These are phyloP conservation scores for Trapa bicornis DNA, from an alignment of 345 rosid species.

Conservation along the genomic window DNA sequence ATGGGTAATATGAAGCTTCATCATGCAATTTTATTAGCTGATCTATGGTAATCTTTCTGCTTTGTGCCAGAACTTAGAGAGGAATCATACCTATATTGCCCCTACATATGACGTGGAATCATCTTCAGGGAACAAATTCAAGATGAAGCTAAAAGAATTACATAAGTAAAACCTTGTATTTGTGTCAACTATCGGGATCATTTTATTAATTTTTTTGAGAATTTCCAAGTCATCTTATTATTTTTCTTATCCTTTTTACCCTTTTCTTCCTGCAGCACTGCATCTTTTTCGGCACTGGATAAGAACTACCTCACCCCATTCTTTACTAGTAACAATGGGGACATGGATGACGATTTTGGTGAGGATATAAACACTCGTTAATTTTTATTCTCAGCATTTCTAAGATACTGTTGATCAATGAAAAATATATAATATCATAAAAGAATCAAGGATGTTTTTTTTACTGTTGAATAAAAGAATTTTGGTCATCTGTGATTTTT, in stretches of 20 bases:
- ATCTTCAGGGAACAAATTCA: conserved; percentile 65
- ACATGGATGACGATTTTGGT: conserved; percentile 51
- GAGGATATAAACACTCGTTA: not conserved
- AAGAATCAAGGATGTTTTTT: not conserved
- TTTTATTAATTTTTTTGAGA: not conserved
- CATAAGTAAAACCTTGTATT: conserved; percentile 37
- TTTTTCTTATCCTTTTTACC: not conserved
- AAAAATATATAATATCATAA: not conserved
- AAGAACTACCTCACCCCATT: conserved; percentile 76
- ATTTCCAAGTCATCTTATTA: not conserved
- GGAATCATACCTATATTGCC: conserved; percentile 47
- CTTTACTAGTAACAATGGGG: conserved; percentile 74
- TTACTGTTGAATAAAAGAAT: too few species aligned
- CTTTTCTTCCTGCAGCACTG: conserved; percentile 33
- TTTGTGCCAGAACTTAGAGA: conserved; percentile 42
- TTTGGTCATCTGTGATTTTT: too few species aligned
- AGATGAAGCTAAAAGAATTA: conserved; percentile 73
- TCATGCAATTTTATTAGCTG: not conserved
- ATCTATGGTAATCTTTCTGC: conserved; percentile 3
- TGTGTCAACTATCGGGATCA: not conserved
- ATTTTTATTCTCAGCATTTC: not conserved
- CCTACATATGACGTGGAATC: conserved; percentile 41
- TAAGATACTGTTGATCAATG: not conserved
- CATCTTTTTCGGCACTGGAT: conserved; percentile 65
- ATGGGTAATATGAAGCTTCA: not conserved